phyloP scores from a whole-genome alignment of 345 rosid genomes.

The Heritiera fomes region DNA sequence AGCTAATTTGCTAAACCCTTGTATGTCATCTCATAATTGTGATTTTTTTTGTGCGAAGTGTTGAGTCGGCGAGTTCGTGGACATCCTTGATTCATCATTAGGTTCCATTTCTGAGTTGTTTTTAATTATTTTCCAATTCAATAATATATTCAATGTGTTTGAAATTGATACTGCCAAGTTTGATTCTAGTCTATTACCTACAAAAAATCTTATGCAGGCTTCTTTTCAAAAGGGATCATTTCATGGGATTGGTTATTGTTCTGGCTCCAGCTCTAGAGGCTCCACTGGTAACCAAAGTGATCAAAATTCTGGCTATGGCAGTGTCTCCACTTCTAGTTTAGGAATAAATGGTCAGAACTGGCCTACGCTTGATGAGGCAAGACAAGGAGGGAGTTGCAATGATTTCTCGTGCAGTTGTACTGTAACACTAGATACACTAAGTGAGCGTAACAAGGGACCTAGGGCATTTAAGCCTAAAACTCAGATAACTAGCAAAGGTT shows the following conservation, averaged over 20 bases:
- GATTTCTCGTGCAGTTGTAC: conserved; percentile 45
- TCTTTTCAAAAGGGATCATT: conserved; percentile 40
- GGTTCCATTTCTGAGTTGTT: background rate
- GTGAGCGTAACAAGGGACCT: conserved; percentile 63
- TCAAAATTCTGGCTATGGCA: conserved; percentile 39
- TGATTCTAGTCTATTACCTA: conserved; percentile 20
- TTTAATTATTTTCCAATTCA: background rate
- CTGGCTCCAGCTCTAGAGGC: conserved; percentile 42
- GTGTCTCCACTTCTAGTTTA: conserved; percentile 33
- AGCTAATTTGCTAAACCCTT: background rate
- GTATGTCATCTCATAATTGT: background rate
- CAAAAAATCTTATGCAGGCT: conserved; percentile 42
- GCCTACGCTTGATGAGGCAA: conserved; percentile 50
- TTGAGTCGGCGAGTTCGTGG: too few species aligned
- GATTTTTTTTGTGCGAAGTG: too few species aligned
- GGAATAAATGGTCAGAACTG: conserved; percentile 43
- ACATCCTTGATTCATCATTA: background rate
- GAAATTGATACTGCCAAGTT: background rate
- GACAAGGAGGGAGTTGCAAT: conserved; percentile 40
- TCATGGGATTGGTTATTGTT: conserved; percentile 46
- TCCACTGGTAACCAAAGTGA: conserved; percentile 34
- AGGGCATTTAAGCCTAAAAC: conserved; percentile 53
- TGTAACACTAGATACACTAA: conserved; percentile 45
- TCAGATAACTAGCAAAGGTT: conserved; percentile 28
- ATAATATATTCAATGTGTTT: background rate